Evolutionary conservation across 1,284 basidiomycete genomes (phyloP).

Genomic region (Puccinia horiana): DNA sequence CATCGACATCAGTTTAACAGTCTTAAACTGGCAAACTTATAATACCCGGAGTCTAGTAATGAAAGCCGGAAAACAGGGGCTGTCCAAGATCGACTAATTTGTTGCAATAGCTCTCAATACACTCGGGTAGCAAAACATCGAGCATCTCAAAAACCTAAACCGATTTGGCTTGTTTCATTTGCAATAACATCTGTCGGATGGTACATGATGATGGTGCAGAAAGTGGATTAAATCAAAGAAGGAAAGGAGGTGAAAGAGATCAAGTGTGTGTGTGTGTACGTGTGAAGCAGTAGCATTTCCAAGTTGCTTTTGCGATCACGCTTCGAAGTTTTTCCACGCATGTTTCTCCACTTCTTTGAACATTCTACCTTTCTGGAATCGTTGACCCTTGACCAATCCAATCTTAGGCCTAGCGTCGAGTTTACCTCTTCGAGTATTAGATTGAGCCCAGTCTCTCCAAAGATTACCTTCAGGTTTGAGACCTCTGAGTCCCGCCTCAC

Average conservation of each 20-base stretch:
- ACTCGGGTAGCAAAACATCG: too few species aligned
- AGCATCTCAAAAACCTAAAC: background rate
- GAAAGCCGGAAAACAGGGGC: too few species aligned
- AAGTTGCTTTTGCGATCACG: background rate
- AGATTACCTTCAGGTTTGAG: constrained; percentile 46
- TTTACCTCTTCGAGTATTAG: constrained; percentile 35
- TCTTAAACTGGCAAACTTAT: too few species aligned
- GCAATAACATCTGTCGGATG: background rate
- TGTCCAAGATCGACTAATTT: too few species aligned
- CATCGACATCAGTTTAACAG: too few species aligned
- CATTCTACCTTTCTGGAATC: constrained; percentile 40
- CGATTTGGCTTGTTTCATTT: background rate
- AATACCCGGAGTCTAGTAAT: too few species aligned
- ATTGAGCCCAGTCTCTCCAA: constrained; percentile 45
- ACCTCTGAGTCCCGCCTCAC: constrained; percentile 31
- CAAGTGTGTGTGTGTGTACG: background rate
- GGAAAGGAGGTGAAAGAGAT: background rate
- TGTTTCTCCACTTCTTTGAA: constrained; percentile 46
- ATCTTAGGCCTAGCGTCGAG: constrained; percentile 9
- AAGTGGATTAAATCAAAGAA: background rate
- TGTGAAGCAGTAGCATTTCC: background rate
- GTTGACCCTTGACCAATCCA: constrained; percentile 9
- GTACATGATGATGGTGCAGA: background rate
- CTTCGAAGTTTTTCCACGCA: constrained; percentile 48
- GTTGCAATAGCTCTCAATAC: too few species aligned